Evolutionary conservation across 306 rosid genomes (phyloP).

Genomic region (Vicia sativa): DNA sequence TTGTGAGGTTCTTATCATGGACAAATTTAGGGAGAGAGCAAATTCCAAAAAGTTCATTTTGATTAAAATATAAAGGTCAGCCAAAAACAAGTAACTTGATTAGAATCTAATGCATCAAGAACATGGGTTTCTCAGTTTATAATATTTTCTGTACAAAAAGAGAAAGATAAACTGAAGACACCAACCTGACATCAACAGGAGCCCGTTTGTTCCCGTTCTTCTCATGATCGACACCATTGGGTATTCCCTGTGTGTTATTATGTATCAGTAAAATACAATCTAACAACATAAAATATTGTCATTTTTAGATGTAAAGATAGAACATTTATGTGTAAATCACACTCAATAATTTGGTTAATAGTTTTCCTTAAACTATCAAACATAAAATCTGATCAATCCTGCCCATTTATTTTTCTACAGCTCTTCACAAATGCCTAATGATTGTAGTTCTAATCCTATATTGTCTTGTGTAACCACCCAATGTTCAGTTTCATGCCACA

Average conservation of each 20-base stretch:
- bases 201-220: conserved; percentile 89
- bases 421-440: not conserved
- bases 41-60: not conserved
- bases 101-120: not conserved
- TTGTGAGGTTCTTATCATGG: not conserved
- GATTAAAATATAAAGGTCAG: not conserved
- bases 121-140: conserved; percentile 2
- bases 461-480: conserved; percentile 6
- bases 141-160: not conserved
- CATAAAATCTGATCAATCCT: not conserved
- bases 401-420: not conserved
- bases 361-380: not conserved
- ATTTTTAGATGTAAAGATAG: not conserved
- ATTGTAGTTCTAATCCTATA: conserved; percentile 5
- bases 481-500: not conserved
- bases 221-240: conserved; percentile 74
- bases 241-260: conserved; percentile 57
- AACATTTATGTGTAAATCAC: not conserved
- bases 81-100: not conserved
- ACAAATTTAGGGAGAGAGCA: not conserved
- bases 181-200: conserved; percentile 75
- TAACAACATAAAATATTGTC: not conserved
- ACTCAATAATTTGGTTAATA: not conserved
- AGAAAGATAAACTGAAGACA: conserved; percentile 11
- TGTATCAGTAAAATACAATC: conserved; percentile 2